Evolutionary conservation across 257 asterid genomes (phyloP), one percentile per base, ranked within the genome.

Genomic region (Buddleja alternifolia): DNA sequence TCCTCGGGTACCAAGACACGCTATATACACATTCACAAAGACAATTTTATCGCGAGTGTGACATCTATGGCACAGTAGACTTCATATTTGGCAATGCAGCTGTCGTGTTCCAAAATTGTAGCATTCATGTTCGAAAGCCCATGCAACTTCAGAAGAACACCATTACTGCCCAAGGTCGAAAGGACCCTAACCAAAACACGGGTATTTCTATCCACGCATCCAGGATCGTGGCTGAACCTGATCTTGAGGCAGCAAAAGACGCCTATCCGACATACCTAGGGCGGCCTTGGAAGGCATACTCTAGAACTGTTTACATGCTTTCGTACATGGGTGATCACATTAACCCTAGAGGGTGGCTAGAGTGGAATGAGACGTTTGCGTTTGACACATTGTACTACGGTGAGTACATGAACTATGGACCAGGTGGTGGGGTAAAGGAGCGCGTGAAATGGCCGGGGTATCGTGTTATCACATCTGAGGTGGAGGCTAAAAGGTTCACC

Each of bases 21-120:
- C 57, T 84, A 0, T 84, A 84, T 78, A 63, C 63, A 0, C 85
- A 82, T 60, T 77, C 85, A 0, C 77, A 69, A 2, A 19, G 85
- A 0, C 87, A 82, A 37, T 85, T 82, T 40, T 85, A 75, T 25
- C 80, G 86, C 15, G 88, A 85, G 14, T 82, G 88, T 40, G 82
- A 85, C 74, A 74, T 82, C 0, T 73, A 75, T 11, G 89, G 89
- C 52, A 84, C 85, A 0, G 89, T 84, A 0, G 90, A 82, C 64
- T 85, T 85, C 86, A 82, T 82, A 40, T 85, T 85, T 54, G 86
- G 88, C 4, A 78, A 85, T 19, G 88, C 85, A 0, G 90, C 90
- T 1, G 86, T 82, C 1, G 86, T 82, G 15, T 46, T 82, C 72
- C 90, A 85, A 20, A 77, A 64, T 32, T 85, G 86, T 70, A 21